Evolutionary conservation across 768 basidiomycete genomes (phyloP).

Genomic region (Cystofilobasidium ferigula): DNA sequence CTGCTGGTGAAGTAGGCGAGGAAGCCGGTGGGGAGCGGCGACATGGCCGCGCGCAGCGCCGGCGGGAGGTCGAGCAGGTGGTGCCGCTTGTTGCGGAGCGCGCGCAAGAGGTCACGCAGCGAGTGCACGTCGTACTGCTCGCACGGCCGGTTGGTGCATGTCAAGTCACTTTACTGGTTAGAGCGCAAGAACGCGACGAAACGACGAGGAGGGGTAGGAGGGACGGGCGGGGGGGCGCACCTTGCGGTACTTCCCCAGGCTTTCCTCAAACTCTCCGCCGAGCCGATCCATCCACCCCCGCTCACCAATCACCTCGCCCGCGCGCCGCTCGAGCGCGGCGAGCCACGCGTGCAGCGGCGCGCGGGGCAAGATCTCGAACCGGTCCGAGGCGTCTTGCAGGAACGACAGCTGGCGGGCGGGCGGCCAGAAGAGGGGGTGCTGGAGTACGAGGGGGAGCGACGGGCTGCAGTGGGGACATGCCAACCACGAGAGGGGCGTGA

Average conservation of each 20-base stretch:
- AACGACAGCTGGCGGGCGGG: constrained; percentile 72
- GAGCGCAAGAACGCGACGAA: not conserved
- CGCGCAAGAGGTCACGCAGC: constrained; percentile 83
- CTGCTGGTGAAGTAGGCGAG: constrained; percentile 74
- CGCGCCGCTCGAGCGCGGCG: constrained; percentile 59
- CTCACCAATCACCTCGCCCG: constrained; percentile 54
- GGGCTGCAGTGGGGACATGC: constrained; percentile 49
- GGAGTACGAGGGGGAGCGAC: constrained; percentile 70
- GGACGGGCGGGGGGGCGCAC: not conserved
- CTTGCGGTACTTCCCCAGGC: constrained; percentile 91
- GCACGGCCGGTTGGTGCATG: too few relatives aligned
- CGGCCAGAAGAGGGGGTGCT: constrained; percentile 97
- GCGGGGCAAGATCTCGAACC: constrained; percentile 94
- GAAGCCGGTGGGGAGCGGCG: constrained; percentile 85
- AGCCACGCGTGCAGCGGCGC: constrained; percentile 74
- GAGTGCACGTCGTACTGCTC: constrained; percentile 66
- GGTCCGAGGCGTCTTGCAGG: constrained; percentile 93
- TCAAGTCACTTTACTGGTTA: too few relatives aligned
- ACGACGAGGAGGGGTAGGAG: not conserved
- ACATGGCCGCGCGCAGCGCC: constrained; percentile 74
- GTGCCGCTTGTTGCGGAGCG: constrained; percentile 70
- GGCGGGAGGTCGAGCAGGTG: constrained; percentile 54
- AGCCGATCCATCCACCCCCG: constrained; percentile 74
- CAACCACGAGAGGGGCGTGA: too few relatives aligned
- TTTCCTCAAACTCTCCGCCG: constrained; percentile 83